These are phyloP conservation scores for Naumovozyma baii DNA, from an alignment of 805 yeast genomes.

Conservation along the genomic window DNA sequence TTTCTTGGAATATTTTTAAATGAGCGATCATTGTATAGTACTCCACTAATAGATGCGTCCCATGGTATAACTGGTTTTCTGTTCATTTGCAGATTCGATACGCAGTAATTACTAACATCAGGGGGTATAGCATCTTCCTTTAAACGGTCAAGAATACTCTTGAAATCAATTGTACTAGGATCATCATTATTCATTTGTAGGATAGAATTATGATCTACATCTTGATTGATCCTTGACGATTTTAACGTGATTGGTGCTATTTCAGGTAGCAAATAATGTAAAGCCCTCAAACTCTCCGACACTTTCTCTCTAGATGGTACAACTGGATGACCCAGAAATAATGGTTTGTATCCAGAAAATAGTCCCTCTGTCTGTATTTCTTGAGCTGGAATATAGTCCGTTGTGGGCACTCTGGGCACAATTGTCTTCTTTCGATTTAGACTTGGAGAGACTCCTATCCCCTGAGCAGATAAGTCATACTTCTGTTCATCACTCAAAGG, in stretches of 20 bases:
- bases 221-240: neutral
- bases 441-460: neutral
- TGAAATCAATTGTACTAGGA: neutral
- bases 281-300: neutral
- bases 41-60: conserved; percentile 33
- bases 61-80: conserved; percentile 29
- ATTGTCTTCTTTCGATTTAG: conserved; percentile 1
- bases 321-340: conserved; percentile 33
- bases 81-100: neutral
- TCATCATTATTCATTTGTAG: neutral
- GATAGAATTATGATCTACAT: neutral
- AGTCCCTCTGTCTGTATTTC: conserved; percentile 33
- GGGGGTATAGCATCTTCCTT: neutral
- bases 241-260: neutral
- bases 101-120: neutral
- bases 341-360: conserved; percentile 39
- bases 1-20: conserved; percentile 31
- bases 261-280: neutral
- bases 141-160: neutral
- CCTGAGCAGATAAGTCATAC: no score
- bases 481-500: no score
- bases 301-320: conserved; percentile 2
- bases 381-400: conserved; percentile 20
- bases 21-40: conserved; percentile 27
- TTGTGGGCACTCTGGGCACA: conserved; percentile 25